A percentile compares a stretch with the other conserved stretches of the same genome.
phyloP scores from a whole-genome alignment of 768 basidiomycete genomes.

The Leccinum disarticulatum region DNA sequence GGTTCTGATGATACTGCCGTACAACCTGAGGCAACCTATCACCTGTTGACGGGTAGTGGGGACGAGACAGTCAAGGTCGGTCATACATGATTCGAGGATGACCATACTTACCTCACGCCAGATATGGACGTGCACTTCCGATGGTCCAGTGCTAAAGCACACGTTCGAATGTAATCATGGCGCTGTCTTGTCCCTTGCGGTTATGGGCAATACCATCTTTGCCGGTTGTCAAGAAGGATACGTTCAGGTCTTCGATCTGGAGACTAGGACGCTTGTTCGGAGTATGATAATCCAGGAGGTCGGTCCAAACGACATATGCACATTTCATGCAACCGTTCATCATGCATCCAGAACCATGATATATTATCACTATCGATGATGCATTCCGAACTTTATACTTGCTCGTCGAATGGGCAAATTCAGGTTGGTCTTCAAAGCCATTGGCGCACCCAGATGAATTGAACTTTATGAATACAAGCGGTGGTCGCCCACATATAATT shows the following conservation, averaged over 20 bases:
- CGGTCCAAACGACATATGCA: slow-evolving; percentile 6
- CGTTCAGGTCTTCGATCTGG: slow-evolving; percentile 87
- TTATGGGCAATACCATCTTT: slow-evolving; percentile 76
- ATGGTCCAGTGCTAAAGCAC: slow-evolving; percentile 51
- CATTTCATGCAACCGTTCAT: neutral
- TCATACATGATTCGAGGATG: neutral
- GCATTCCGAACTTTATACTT: slow-evolving; percentile 61
- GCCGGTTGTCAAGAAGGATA: slow-evolving; percentile 95
- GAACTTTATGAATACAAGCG: slow-evolving; percentile 42
- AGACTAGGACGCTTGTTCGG: slow-evolving; percentile 83
- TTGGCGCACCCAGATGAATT: neutral
- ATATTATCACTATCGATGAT: slow-evolving; percentile 79
- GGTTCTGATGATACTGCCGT: slow-evolving; percentile 34
- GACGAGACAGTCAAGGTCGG: slow-evolving; percentile 86
- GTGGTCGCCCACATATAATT: slow-evolving; percentile 84
- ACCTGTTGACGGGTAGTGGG: slow-evolving; percentile 84
- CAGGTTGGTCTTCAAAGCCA: slow-evolving; percentile 45
- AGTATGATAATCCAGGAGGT: slow-evolving; percentile 88
- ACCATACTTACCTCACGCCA: slow-evolving; percentile 25
- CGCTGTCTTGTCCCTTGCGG: slow-evolving; percentile 79
- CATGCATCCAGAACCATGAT: slow-evolving; percentile 58
- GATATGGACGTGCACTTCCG: slow-evolving; percentile 64
- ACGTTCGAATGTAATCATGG: slow-evolving; percentile 74
- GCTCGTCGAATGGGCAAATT: slow-evolving; percentile 66
- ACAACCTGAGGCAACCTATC: slow-evolving; percentile 30